Conservation (phyloP, 2,329 filamentous ascomycete genomes). For the Chrysoporthe puriensis region DNA sequence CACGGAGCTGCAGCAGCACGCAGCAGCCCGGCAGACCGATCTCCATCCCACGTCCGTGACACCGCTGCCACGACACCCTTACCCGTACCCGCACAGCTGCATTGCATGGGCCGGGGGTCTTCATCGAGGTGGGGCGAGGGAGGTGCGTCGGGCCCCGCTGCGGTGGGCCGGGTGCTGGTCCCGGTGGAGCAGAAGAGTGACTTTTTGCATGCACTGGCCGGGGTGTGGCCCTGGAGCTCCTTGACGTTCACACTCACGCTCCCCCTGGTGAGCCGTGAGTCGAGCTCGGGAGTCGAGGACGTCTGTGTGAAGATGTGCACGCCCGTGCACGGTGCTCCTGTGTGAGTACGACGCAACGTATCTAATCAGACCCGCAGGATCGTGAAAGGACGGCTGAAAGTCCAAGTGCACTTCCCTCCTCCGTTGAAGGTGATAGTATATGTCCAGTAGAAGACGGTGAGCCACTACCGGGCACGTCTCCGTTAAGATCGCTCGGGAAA, state of each 20-base stretch:
- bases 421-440: not conserved
- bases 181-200: not conserved
- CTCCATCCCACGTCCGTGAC: slow-evolving; percentile 18
- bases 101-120: not conserved
- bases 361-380: not conserved
- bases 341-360: not conserved
- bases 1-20: not conserved
- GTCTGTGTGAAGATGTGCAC: not conserved
- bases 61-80: slow-evolving; percentile 21
- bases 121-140: not conserved
- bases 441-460: not conserved
- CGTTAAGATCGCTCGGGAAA: not conserved
- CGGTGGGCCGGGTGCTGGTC: not conserved
- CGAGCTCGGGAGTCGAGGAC: not conserved
- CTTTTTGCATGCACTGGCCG: slow-evolving; percentile 5
- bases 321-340: slow-evolving; percentile 1
- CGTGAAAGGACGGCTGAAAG: not conserved
- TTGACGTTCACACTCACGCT: slow-evolving; percentile 1
- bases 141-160: not conserved
- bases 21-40: slow-evolving; percentile 12
- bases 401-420: not conserved
- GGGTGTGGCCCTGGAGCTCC: not conserved
- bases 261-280: not conserved
- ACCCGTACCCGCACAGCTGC: not conserved
- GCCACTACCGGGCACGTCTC: not conserved